Percentiles rank a stretch among this genome's conserved stretches.
Conservation (phyloP, 345 rosid species). For the Acer campestre region DNA sequence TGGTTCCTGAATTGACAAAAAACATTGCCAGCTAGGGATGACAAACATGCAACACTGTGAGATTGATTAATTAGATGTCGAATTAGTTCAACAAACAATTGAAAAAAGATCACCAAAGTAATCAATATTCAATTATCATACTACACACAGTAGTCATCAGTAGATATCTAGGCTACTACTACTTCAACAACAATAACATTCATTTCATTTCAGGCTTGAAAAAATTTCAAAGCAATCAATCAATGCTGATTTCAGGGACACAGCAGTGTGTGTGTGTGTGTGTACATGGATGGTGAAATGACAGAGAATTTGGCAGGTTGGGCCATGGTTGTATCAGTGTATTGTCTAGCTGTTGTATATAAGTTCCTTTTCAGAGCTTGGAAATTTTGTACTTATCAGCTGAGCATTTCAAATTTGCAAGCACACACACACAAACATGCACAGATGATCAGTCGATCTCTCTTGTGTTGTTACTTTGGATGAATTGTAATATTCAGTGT, state of each 20-base stretch:
- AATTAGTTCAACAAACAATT: neutral
- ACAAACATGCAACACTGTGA: neutral
- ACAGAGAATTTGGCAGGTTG: constrained; percentile 1
- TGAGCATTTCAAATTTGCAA: neutral
- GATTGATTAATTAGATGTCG: neutral
- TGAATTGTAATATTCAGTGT: constrained; percentile 25
- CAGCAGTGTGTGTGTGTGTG: no score
- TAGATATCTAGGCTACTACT: neutral
- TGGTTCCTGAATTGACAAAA: neutral
- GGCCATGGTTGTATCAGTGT: constrained; percentile 23
- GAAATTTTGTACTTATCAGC: constrained; percentile 23
- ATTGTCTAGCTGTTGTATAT: constrained; percentile 10
- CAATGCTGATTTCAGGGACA: constrained; percentile 17
- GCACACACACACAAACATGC: neutral
- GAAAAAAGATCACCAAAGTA: no score
- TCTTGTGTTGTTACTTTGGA: neutral
- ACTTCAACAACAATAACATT: neutral
- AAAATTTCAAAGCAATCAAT: neutral
- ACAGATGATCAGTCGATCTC: neutral
- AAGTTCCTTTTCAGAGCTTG: constrained; percentile 12
- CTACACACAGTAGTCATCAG: neutral
- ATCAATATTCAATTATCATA: neutral
- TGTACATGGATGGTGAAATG: constrained; percentile 9
- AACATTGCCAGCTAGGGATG: constrained; percentile 5
- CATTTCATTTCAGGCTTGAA: constrained; percentile 1